Conservation (phyloP, 192 early-diverging fungal species). For the Backusella luteola region DNA sequence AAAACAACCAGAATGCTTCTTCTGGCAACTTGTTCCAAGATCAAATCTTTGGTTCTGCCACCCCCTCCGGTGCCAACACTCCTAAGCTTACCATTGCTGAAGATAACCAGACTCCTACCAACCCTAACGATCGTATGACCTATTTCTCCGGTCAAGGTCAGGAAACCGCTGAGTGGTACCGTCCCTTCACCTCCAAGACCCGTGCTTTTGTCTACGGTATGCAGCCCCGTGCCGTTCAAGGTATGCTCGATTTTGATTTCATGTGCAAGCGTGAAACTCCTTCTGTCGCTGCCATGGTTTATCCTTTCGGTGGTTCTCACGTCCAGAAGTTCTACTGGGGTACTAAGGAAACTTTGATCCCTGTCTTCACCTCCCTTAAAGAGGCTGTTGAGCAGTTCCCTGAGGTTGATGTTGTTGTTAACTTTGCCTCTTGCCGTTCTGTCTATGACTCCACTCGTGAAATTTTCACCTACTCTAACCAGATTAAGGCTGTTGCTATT, state of each 20-base stretch:
- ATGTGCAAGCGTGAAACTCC: constrained; percentile 93
- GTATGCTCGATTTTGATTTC: constrained; percentile 99
- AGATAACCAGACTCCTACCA: constrained; percentile 47
- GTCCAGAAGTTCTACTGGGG: constrained; percentile 99
- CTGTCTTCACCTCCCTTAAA: constrained; percentile 86
- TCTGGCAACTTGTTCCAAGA: constrained; percentile 63
- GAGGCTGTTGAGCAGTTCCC: constrained; percentile 85
- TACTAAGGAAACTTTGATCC: constrained; percentile 93
- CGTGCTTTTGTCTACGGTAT: constrained; percentile 97
- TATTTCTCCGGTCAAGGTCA: constrained; percentile 42
- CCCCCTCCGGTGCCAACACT: constrained; percentile 20
- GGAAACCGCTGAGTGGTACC: constrained; percentile 56
- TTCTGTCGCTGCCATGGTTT: constrained; percentile 98
- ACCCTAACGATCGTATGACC: constrained; percentile 48
- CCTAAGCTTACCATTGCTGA: constrained; percentile 44
- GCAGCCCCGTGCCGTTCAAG: constrained; percentile 98
- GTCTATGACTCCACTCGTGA: constrained; percentile 92
- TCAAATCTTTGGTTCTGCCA: constrained; percentile 45
- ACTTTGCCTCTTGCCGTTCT: constrained; percentile 97
- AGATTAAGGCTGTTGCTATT: constrained; percentile 94
- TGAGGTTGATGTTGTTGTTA: constrained; percentile 92
- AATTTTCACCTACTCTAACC: constrained; percentile 71
- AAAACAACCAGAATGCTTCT: constrained; percentile 43
- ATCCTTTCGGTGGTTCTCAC: constrained; percentile 98
- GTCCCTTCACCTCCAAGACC: constrained; percentile 78